These are phyloP conservation scores for Scleroderma citrinum DNA, from an alignment of 768 basidiomycete species.

Conservation along the genomic window DNA sequence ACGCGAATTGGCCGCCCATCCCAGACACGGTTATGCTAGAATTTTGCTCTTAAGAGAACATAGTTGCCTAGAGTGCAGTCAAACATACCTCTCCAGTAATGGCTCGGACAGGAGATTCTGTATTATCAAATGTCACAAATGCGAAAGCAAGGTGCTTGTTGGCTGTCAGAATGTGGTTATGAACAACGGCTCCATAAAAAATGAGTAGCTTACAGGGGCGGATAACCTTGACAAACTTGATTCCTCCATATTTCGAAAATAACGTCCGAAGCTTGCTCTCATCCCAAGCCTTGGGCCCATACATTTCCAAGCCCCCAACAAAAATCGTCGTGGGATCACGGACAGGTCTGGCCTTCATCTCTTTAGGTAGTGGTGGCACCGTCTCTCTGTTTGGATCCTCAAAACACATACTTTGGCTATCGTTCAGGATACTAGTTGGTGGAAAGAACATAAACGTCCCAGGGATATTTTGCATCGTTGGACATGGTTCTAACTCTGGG, in stretches of 20 bases:
- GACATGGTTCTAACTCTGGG: conserved; percentile 42
- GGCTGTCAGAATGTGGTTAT: conserved; percentile 32
- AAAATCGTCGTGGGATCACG: conserved; percentile 68
- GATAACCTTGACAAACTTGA: conserved; percentile 62
- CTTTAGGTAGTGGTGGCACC: conserved; percentile 18
- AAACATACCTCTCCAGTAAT: conserved; percentile 52
- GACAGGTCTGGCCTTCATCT: conserved; percentile 33
- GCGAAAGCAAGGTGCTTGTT: conserved; percentile 69
- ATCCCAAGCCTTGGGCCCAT: conserved; percentile 60
- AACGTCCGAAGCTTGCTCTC: conserved; percentile 53
- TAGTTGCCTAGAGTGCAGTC: neutral
- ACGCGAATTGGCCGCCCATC: conserved; percentile 72
- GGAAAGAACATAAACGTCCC: conserved; percentile 45
- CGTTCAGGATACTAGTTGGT: conserved; percentile 37
- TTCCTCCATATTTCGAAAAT: conserved; percentile 59
- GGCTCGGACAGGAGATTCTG: conserved; percentile 60
- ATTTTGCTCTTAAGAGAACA: neutral
- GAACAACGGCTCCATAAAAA: neutral
- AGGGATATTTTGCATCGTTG: conserved; percentile 46
- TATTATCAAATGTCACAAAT: conserved; percentile 66
- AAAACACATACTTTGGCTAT: conserved; percentile 26
- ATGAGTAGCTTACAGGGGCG: conserved; percentile 48
- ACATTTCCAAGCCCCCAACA: conserved; percentile 68
- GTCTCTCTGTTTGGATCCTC: conserved; percentile 17
- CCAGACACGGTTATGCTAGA: conserved; percentile 64